Evolutionary conservation across 2,329 filamentous ascomycete species (phyloP).

Genomic region (Mollisia scopiformis): DNA sequence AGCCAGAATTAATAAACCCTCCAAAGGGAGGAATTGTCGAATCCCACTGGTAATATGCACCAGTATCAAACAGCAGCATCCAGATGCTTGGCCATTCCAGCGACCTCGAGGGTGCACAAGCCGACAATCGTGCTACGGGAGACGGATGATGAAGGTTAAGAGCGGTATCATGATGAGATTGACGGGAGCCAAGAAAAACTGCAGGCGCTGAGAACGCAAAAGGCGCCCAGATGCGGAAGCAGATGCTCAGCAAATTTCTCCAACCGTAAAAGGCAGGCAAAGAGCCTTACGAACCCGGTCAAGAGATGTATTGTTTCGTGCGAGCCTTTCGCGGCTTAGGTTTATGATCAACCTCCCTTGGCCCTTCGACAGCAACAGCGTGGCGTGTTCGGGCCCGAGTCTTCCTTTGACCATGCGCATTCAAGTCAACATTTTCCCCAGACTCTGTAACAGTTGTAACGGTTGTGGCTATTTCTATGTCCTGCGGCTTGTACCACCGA

Average conservation of each 20-base stretch:
- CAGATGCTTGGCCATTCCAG: neutral
- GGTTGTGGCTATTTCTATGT: no score
- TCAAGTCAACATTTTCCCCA: no score
- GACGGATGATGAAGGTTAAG: neutral
- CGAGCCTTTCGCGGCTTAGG: neutral
- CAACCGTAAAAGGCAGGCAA: neutral
- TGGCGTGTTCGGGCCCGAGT: no score
- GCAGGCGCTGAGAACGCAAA: neutral
- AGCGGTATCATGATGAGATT: neutral
- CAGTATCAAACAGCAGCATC: neutral
- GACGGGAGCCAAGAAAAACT: neutral
- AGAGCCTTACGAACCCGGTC: neutral
- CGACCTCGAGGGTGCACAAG: neutral
- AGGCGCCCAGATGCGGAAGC: neutral
- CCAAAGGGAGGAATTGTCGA: neutral
- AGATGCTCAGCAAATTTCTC: neutral
- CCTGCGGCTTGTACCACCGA: no score
- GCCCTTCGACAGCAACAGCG: no score
- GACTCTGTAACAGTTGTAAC: no score
- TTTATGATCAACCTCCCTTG: no score
- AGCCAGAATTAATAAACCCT: neutral
- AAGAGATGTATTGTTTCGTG: neutral
- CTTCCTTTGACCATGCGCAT: no score
- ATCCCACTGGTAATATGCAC: neutral
- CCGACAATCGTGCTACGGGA: neutral